Conservation (phyloP, 202 grass and related monocot genomes). For the Tripidium arundinaceum region DNA sequence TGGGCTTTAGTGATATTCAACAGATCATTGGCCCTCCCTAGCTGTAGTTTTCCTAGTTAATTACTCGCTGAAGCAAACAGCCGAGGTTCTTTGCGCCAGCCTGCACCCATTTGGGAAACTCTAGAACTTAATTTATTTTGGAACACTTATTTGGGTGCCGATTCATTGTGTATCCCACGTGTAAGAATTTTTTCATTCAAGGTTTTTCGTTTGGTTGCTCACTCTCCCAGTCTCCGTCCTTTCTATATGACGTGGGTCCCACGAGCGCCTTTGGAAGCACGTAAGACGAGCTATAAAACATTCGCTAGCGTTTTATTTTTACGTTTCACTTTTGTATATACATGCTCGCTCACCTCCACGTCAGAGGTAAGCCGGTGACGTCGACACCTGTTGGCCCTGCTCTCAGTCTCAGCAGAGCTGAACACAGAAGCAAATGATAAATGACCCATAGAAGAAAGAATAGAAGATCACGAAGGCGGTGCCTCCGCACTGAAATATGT, state of each 20-base stretch:
- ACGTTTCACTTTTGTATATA: too few relatives aligned
- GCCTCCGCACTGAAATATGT: conserved; percentile 1
- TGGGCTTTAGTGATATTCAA: too few relatives aligned
- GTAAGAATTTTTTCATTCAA: not conserved
- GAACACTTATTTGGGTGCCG: too few relatives aligned
- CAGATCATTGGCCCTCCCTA: too few relatives aligned
- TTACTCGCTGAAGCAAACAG: too few relatives aligned
- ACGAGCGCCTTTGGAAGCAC: not conserved
- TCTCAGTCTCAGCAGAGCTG: conserved; percentile 4
- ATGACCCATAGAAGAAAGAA: not conserved
- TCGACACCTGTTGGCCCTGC: not conserved
- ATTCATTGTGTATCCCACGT: not conserved
- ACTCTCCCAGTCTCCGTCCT: not conserved
- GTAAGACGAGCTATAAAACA: not conserved
- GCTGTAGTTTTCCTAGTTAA: too few relatives aligned
- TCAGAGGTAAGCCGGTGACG: not conserved
- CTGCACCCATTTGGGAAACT: too few relatives aligned
- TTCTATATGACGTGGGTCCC: not conserved
- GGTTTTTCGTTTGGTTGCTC: not conserved
- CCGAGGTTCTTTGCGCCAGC: too few relatives aligned
- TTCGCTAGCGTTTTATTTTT: not conserved
- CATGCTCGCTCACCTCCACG: not conserved
- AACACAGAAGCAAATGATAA: conserved; percentile 18
- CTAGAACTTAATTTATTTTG: too few relatives aligned
- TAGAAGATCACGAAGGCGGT: not conserved